Conservation (phyloP, 2,329 filamentous ascomycete genomes). For the Myriosclerotinia scirpicola region DNA sequence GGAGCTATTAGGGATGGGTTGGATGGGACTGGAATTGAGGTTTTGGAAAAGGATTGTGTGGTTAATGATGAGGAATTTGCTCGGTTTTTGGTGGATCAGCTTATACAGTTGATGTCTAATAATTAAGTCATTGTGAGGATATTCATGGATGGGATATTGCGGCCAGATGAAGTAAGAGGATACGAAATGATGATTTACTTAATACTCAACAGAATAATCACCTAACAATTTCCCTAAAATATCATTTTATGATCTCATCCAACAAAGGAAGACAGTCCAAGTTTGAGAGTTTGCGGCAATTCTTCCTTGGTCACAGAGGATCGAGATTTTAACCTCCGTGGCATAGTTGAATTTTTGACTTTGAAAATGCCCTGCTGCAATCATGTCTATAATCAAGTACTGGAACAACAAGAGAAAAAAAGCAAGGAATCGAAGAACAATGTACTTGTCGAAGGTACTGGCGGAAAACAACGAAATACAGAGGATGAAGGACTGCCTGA, state of each 20-base stretch:
- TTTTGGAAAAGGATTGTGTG: slow-evolving; percentile 51
- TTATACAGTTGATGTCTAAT: slow-evolving; percentile 6
- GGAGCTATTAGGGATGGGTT: slow-evolving; percentile 52
- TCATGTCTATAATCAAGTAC: too few relatives aligned
- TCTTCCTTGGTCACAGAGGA: too few relatives aligned
- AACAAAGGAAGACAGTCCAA: too few relatives aligned
- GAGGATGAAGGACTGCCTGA: too few relatives aligned
- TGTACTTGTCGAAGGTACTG: too few relatives aligned
- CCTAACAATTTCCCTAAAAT: neutral
- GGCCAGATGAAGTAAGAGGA: neutral
- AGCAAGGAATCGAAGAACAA: too few relatives aligned
- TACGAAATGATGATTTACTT: neutral
- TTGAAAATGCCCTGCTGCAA: too few relatives aligned
- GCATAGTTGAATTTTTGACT: too few relatives aligned
- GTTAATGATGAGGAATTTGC: slow-evolving; percentile 58
- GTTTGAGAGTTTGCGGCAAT: too few relatives aligned
- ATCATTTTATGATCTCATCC: neutral
- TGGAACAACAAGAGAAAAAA: too few relatives aligned
- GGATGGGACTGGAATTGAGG: slow-evolving; percentile 48
- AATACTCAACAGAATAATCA: neutral
- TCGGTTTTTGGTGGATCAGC: slow-evolving; percentile 45
- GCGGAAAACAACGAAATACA: too few relatives aligned
- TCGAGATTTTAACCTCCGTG: too few relatives aligned
- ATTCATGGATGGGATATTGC: neutral
- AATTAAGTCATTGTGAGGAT: neutral